Base-by-base conservation (phyloP, 345 rosid genomes). In the Citrus inodora region DNA sequence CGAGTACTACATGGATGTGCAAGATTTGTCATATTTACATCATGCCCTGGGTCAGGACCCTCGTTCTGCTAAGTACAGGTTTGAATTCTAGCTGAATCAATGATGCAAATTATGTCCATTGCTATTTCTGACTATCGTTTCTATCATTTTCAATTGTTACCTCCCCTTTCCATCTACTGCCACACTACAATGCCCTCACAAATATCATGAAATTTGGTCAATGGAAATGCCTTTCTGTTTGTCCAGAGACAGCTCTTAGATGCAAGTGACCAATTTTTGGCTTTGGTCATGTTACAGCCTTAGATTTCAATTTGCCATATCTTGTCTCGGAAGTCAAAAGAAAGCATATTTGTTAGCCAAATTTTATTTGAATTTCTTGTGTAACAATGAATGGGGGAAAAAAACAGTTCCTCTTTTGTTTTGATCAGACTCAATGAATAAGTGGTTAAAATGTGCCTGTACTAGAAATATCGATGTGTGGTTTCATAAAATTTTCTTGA, bases 1-100 rank as follows among this genome's bases (percentile, higher is more conserved):
- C 0, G 94, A 91, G 81, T 96, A 90, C 85, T 94, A 90, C 65
- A 94, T 94, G 4, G 98, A 92, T 67, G 98, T 91, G 53, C 97
- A 92, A 87, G 93, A 96, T 82, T 86, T 96, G 53, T 89, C 99
- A 53, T 94, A 94, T 83, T 81, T 92, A 67, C 17, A 1, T 0
- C 13, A 4, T 37, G 11, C 82, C 37, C 89, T 94, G 69, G 88
- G 81, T 76, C 92, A 87, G 83, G 97, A 94, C 85, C 98, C 97
- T 63, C 93, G 90, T 81, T 84, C 97, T 83, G 88, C 97, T 58
- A 94, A 94, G 81, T 89, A 88, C 87, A 94, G 99, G 98, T 96
- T 69, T 64, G 77, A 74, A 76, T 68, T 33, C 53, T 77, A 25
- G 60, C 37, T 51, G 72, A 68, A 67, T 67, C 65, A 53, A 16